phyloP scores from a whole-genome alignment of 2,329 filamentous ascomycete genomes.

The Neofusicoccum sp. region DNA sequence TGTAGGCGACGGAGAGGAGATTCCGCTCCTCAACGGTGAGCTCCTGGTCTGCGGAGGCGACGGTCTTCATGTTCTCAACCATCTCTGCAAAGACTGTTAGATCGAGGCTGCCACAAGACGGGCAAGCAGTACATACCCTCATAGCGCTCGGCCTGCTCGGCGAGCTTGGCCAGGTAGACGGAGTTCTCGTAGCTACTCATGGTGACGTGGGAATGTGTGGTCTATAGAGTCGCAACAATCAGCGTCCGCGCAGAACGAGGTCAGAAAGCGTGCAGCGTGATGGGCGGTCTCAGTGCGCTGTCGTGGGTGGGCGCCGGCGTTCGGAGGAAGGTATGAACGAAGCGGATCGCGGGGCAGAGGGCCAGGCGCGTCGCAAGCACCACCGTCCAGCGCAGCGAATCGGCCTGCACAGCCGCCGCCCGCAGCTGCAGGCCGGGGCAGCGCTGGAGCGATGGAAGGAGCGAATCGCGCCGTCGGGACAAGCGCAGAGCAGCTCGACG shows the following conservation, averaged over 20 bases:
- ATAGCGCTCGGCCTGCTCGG: constrained; percentile 99
- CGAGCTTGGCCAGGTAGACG: constrained; percentile 92
- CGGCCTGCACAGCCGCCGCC: constrained; percentile 22
- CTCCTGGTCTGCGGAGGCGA: constrained; percentile 56
- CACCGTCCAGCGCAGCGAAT: constrained; percentile 22
- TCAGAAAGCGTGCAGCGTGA: background rate
- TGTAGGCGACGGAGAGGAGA: constrained; percentile 97
- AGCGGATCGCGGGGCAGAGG: constrained; percentile 14
- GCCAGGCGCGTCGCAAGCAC: constrained; percentile 10
- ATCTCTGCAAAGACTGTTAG: constrained; percentile 63
- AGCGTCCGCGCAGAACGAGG: background rate
- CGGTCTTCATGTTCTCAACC: constrained; percentile 95
- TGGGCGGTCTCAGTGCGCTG: background rate
- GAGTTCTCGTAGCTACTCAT: constrained; percentile 20
- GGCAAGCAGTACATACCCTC: constrained; percentile 63
- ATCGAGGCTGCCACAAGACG: constrained; percentile 22
- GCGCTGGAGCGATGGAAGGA: background rate
- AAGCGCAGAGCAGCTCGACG: constrained; percentile 19
- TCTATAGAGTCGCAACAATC: constrained; percentile 7
- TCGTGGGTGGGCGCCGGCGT: constrained; percentile 7
- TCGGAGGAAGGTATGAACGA: constrained; percentile 16
- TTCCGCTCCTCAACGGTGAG: constrained; percentile 74
- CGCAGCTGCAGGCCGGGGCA: constrained; percentile 22
- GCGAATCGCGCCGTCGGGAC: constrained; percentile 12
- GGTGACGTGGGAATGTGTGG: constrained; percentile 11